Conservation (phyloP, 2,329 filamentous ascomycete species). For the Epichloe sibirici region DNA sequence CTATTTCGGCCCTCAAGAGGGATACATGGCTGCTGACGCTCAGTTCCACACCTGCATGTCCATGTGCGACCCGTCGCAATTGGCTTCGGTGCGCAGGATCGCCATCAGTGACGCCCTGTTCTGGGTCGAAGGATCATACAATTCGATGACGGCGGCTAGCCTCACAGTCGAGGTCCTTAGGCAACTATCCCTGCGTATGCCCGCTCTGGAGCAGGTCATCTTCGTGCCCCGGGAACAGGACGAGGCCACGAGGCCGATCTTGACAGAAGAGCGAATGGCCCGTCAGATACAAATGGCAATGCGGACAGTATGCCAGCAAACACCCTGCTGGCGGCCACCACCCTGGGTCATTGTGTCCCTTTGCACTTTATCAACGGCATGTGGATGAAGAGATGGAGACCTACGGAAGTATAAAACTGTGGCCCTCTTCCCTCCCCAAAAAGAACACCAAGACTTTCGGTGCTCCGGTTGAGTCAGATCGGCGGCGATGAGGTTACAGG, state of each 20-base stretch:
- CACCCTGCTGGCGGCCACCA: slow-evolving; percentile 21
- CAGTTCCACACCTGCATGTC: slow-evolving; percentile 33
- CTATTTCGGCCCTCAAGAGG: slow-evolving; percentile 33
- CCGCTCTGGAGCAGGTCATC: slow-evolving; percentile 28
- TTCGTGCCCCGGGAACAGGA: slow-evolving; percentile 31
- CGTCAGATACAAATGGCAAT: slow-evolving; percentile 26
- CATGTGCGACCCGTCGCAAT: slow-evolving; percentile 28
- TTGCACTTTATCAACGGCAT: slow-evolving; percentile 1
- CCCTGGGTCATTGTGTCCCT: slow-evolving; percentile 25
- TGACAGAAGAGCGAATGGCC: slow-evolving; percentile 23
- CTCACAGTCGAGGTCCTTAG: slow-evolving; percentile 28
- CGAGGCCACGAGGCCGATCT: slow-evolving; percentile 15
- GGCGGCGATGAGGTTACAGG: background rate
- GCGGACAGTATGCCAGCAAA: slow-evolving; percentile 17
- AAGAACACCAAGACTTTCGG: background rate
- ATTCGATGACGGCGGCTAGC: slow-evolving; percentile 26
- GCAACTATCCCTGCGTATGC: slow-evolving; percentile 26
- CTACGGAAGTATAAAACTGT: background rate
- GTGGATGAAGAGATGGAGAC: background rate
- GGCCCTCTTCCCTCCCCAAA: background rate
- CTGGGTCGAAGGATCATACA: slow-evolving; percentile 23
- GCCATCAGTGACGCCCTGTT: slow-evolving; percentile 35
- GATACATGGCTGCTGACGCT: slow-evolving; percentile 32
- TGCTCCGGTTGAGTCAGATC: background rate
- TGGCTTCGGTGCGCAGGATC: slow-evolving; percentile 27